Conservation (phyloP, 1,139 yeast species). For the Blastobotrys apis region DNA sequence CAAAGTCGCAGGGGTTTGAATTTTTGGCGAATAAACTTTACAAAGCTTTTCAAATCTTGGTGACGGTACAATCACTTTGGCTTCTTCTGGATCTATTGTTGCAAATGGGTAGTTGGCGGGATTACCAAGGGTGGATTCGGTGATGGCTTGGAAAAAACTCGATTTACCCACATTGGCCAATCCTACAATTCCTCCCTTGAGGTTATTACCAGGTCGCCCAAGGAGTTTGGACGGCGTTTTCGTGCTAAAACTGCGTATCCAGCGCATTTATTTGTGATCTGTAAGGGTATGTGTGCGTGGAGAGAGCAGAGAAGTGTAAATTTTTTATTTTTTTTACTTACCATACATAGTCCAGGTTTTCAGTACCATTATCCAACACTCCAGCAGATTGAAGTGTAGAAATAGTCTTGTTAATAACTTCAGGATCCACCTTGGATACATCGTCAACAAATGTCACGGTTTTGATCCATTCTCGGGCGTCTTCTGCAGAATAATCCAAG, state of each 20-base stretch:
- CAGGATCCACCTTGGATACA: slow-evolving; percentile 49
- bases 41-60: slow-evolving; percentile 71
- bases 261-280: too few species aligned
- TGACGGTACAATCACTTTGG: slow-evolving; percentile 89
- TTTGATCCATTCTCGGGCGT: slow-evolving; percentile 74
- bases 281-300: too few species aligned
- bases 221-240: slow-evolving; percentile 11
- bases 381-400: slow-evolving; percentile 58
- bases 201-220: slow-evolving; percentile 45
- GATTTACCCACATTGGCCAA: slow-evolving; percentile 92
- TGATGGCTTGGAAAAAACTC: slow-evolving; percentile 58
- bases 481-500: slow-evolving; percentile 71
- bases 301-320: too few species aligned
- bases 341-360: slow-evolving; percentile 8
- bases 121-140: slow-evolving; percentile 83
- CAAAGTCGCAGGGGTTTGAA: slow-evolving; percentile 75
- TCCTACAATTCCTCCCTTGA: slow-evolving; percentile 88
- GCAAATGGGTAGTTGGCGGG: slow-evolving; percentile 98
- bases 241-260: neutral
- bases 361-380: slow-evolving; percentile 39
- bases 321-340: neutral
- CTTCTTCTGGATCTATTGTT: slow-evolving; percentile 96
- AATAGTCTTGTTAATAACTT: slow-evolving; percentile 55
- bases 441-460: slow-evolving; percentile 62
- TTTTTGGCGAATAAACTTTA: slow-evolving; percentile 67